Conservation (phyloP, 306 rosid species). For the Trifolium repens region DNA sequence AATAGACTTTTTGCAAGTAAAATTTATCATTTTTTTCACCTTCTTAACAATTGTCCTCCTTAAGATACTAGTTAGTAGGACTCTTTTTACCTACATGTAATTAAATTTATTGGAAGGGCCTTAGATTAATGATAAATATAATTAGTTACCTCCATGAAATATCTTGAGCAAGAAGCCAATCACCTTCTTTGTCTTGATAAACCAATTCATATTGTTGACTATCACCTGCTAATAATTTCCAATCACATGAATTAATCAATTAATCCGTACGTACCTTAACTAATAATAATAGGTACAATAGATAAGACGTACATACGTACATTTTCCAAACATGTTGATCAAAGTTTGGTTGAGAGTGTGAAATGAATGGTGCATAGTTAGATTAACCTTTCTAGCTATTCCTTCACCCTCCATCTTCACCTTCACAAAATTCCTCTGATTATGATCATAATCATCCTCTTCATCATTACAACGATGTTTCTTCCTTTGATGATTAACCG, state of each 20-base stretch:
- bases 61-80: too few relatives aligned
- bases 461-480: constrained; percentile 30
- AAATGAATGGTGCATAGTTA: constrained; percentile 57
- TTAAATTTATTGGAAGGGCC: too few relatives aligned
- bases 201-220: constrained; percentile 53
- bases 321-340: constrained; percentile 74
- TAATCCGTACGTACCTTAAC: not conserved
- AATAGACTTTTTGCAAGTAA: too few relatives aligned
- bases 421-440: constrained; percentile 52
- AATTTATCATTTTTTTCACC: too few relatives aligned
- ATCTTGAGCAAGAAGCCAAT: constrained; percentile 80
- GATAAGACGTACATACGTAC: constrained; percentile 2
- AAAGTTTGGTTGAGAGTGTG: constrained; percentile 56
- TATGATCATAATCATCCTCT: not conserved
- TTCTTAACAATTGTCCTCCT: too few relatives aligned
- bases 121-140: too few relatives aligned
- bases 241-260: too few relatives aligned
- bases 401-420: constrained; percentile 94
- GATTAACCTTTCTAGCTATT: constrained; percentile 79
- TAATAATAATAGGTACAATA: not conserved
- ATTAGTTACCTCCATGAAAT: constrained; percentile 71
- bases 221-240: constrained; percentile 43
- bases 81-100: too few relatives aligned
- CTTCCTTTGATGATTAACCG: constrained; percentile 64
- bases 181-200: constrained; percentile 79